A percentile compares a stretch with the other conserved stretches of the same genome.
Conservation (phyloP, 306 rosid genomes). For the Geum urbanum region DNA sequence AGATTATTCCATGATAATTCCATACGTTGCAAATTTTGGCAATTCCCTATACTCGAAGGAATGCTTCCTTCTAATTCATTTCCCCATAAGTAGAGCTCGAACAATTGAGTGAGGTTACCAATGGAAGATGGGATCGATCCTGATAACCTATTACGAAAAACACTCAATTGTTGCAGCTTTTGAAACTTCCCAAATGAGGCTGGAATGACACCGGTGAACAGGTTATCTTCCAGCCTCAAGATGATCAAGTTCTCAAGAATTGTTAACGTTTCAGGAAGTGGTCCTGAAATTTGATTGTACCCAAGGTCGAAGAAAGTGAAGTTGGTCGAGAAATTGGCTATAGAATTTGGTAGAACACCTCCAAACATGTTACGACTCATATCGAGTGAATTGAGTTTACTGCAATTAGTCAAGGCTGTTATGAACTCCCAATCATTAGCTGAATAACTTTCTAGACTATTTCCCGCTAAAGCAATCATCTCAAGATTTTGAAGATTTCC, state of each 20-base stretch:
- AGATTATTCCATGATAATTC: conserved; percentile 15
- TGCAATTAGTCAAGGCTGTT: conserved; percentile 28
- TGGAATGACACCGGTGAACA: conserved; percentile 26
- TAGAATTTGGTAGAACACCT: conserved; percentile 28
- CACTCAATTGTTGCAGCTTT: background rate
- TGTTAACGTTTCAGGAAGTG: conserved; percentile 22
- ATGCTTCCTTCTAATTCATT: conserved; percentile 36
- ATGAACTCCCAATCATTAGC: conserved; percentile 29
- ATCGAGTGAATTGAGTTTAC: background rate
- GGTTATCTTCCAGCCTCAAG: background rate
- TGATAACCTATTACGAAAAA: conserved; percentile 22
- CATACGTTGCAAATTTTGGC: background rate
- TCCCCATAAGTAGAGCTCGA: background rate
- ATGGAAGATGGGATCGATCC: conserved; percentile 21
- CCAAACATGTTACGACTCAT: conserved; percentile 27
- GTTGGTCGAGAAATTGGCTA: conserved; percentile 31
- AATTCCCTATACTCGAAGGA: conserved; percentile 25
- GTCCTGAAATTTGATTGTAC: conserved; percentile 20
- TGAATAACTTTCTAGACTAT: conserved; percentile 33
- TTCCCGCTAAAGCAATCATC: accelerated
- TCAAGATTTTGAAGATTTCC: conserved; percentile 3
- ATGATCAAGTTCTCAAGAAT: conserved; percentile 6
- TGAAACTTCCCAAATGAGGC: conserved; percentile 20
- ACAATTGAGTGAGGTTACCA: conserved; percentile 32
- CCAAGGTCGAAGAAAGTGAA: background rate